These are phyloP conservation scores for Penicillium samsonianum DNA, from an alignment of 495 filamentous ascomycete species.

Conservation along the genomic window DNA sequence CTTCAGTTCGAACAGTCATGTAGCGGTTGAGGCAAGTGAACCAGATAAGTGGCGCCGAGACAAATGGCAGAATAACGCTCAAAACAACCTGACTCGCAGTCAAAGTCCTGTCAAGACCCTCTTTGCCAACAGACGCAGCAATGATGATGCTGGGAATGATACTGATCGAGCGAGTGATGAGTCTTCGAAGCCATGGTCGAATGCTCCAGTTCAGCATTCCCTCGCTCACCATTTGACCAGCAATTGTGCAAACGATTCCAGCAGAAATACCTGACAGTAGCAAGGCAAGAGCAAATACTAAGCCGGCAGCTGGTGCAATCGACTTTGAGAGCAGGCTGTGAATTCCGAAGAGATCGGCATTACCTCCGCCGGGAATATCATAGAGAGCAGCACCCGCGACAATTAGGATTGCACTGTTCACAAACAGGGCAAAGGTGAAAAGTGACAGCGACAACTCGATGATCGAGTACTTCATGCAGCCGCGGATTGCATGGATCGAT, in stretches of 20 bases:
- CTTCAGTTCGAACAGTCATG: constrained; percentile 65
- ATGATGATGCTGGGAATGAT: constrained; percentile 83
- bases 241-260: constrained; percentile 81
- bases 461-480: constrained; percentile 81
- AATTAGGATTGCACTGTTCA: constrained; percentile 89
- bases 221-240: constrained; percentile 81
- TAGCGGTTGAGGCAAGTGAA: constrained; percentile 81
- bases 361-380: constrained; percentile 51
- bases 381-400: constrained; percentile 81
- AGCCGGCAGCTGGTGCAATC: constrained; percentile 70
- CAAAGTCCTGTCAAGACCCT: constrained; percentile 71
- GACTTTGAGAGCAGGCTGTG: constrained; percentile 69
- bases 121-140: constrained; percentile 70
- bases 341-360: constrained; percentile 80
- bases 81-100: constrained; percentile 79
- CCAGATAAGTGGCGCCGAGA: constrained; percentile 80
- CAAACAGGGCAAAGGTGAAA: constrained; percentile 92
- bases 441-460: constrained; percentile 72
- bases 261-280: constrained; percentile 76
- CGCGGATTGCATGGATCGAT: constrained; percentile 71
- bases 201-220: constrained; percentile 73
- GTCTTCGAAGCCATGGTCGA: constrained; percentile 68
- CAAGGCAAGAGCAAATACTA: constrained; percentile 75
- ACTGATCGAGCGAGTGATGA: constrained; percentile 70
- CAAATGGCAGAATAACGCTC: constrained; percentile 78